phyloP scores from a whole-genome alignment of 1,284 basidiomycete genomes.

The Moniliophthora roreri region DNA sequence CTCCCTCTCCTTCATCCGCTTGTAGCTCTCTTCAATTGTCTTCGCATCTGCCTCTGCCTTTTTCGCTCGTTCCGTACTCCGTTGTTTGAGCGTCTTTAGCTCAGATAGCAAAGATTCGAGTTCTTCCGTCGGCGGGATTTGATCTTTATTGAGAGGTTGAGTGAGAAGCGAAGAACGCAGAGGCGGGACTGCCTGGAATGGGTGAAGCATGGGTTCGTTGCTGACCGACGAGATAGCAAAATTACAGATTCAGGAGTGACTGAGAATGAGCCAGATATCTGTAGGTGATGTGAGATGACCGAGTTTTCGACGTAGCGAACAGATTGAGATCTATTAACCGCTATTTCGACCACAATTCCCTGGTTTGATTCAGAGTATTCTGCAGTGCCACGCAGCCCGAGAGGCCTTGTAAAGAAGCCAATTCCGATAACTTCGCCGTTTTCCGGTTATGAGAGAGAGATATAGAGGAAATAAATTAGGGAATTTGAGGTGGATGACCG shows the following conservation, averaged over 20 bases:
- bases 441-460: background rate
- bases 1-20: constrained; percentile 70
- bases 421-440: background rate
- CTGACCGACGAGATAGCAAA: background rate
- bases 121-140: constrained; percentile 68
- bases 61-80: constrained; percentile 57
- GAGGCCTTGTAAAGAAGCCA: background rate
- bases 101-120: constrained; percentile 65
- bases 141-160: constrained; percentile 1
- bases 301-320: too few species aligned
- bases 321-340: too few species aligned
- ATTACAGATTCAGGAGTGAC: background rate
- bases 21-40: constrained; percentile 67
- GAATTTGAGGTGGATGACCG: background rate
- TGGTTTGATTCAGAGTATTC: too few species aligned
- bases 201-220: background rate
- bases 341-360: too few species aligned
- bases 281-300: background rate
- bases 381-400: background rate
- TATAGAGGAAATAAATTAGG: background rate
- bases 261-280: background rate
- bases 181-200: background rate
- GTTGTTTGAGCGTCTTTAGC: constrained; percentile 53
- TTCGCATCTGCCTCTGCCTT: constrained; percentile 71
- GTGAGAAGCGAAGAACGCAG: background rate